phyloP scores from a whole-genome alignment of 345 rosid species.

The Boechera retrofracta region DNA sequence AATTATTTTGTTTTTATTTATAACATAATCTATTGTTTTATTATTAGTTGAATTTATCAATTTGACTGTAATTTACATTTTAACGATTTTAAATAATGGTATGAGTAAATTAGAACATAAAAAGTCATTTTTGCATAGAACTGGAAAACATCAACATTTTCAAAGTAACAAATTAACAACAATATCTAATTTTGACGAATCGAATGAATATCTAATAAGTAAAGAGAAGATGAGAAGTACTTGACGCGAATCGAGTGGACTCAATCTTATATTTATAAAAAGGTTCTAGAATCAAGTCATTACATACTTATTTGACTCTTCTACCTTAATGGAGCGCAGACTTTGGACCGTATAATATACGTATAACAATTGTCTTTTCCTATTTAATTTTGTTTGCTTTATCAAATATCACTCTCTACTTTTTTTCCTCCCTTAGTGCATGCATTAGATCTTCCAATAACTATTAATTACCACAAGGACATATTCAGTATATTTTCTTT shows the following conservation, averaged over 20 bases:
- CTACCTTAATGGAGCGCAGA: not conserved
- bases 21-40: too few species aligned
- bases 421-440: slow-evolving; percentile 18
- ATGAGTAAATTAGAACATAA: too few species aligned
- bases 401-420: not conserved
- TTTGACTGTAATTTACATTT: too few species aligned
- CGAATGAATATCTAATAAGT: not conserved
- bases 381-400: not conserved
- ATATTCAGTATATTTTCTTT: not conserved
- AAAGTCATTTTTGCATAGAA: too few species aligned
- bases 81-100: too few species aligned
- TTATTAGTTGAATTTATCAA: too few species aligned
- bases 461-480: not conserved
- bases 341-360: slow-evolving; percentile 4
- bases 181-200: too few species aligned
- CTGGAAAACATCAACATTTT: too few species aligned
- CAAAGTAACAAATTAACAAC: too few species aligned
- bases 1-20: too few species aligned
- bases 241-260: not conserved
- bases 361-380: not conserved
- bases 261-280: slow-evolving; percentile 1
- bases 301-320: not conserved
- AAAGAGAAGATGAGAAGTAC: not conserved
- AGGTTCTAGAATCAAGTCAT: slow-evolving; percentile 12
- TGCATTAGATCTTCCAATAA: slow-evolving; percentile 12